phyloP scores from a whole-genome alignment of 805 yeast genomes.

The Martiniozyma abietophila region DNA sequence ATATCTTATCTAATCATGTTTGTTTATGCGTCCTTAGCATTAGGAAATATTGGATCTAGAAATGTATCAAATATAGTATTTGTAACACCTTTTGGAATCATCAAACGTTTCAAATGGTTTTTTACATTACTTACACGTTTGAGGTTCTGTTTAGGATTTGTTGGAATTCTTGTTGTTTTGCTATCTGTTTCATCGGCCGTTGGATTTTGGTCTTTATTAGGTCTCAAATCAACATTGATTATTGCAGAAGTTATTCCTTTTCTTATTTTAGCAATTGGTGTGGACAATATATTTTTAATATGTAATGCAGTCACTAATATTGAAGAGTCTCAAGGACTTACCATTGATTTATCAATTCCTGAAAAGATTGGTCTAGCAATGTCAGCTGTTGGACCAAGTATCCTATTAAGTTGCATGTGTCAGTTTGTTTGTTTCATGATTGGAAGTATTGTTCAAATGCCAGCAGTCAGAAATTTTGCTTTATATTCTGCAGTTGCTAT shows the following conservation, averaged over 20 bases:
- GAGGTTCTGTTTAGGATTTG: slow-evolving; percentile 65
- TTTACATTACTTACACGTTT: slow-evolving; percentile 33
- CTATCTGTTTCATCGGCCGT: slow-evolving; percentile 76
- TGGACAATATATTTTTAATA: slow-evolving; percentile 83
- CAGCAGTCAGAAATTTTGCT: slow-evolving; percentile 93
- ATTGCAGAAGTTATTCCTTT: slow-evolving; percentile 97
- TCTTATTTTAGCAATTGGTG: slow-evolving; percentile 84
- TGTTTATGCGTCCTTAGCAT: slow-evolving; percentile 72
- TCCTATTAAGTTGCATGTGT: slow-evolving; percentile 63
- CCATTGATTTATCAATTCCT: slow-evolving; percentile 36
- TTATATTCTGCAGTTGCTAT: slow-evolving; percentile 84
- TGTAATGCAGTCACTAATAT: slow-evolving; percentile 66
- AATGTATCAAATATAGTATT: neutral
- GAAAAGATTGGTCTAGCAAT: slow-evolving; percentile 56
- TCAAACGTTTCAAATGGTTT: slow-evolving; percentile 7
- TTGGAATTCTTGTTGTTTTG: slow-evolving; percentile 77
- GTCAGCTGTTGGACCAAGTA: slow-evolving; percentile 78
- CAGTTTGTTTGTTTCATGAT: slow-evolving; percentile 74
- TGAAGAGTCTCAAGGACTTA: slow-evolving; percentile 27
- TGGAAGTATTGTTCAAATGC: slow-evolving; percentile 83
- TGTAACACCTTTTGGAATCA: slow-evolving; percentile 6
- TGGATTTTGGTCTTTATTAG: slow-evolving; percentile 69
- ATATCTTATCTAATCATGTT: slow-evolving; percentile 83
- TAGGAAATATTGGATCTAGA: slow-evolving; percentile 39
- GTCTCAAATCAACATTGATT: slow-evolving; percentile 78